Conservation (phyloP, 139 green algal genomes). For the Eudorina sp. region DNA sequence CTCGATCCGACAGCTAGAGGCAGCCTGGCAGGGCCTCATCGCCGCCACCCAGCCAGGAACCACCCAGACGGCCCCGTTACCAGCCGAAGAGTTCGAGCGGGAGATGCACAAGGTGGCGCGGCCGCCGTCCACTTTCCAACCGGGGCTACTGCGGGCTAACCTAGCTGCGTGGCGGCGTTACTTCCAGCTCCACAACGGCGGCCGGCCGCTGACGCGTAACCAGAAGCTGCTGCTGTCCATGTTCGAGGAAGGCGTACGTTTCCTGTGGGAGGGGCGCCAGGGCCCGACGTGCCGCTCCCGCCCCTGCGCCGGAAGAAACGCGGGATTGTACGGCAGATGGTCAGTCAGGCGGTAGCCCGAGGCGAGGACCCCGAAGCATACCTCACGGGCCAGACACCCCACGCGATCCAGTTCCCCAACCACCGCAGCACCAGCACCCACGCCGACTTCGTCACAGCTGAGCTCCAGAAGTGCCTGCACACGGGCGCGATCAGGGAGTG, state of each 20-base stretch:
- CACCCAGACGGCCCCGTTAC: too few species aligned
- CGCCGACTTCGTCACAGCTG: background rate
- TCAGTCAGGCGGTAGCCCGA: background rate
- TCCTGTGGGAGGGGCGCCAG: background rate
- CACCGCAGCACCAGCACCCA: background rate
- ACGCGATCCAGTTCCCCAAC: background rate
- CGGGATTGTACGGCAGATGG: background rate
- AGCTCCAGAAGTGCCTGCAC: background rate
- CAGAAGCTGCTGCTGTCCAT: background rate
- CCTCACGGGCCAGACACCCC: background rate
- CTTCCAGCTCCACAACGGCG: too few species aligned
- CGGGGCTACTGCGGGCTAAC: too few species aligned
- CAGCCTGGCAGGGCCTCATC: too few species aligned
- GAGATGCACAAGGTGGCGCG: too few species aligned
- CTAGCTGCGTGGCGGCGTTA: too few species aligned
- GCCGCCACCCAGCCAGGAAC: background rate
- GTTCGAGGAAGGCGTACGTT: background rate
- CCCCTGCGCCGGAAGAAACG: background rate
- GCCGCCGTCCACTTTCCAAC: background rate
- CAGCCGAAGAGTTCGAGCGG: too few species aligned
- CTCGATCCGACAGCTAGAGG: too few species aligned
- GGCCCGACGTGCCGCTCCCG: background rate
- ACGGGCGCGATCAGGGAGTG: background rate
- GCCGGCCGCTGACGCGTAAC: too few species aligned
- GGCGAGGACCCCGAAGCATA: background rate